Evolutionary conservation across 2,329 filamentous ascomycete species (phyloP), one percentile per base, ranked within the genome.

Genomic region (Thelonectria olida): DNA sequence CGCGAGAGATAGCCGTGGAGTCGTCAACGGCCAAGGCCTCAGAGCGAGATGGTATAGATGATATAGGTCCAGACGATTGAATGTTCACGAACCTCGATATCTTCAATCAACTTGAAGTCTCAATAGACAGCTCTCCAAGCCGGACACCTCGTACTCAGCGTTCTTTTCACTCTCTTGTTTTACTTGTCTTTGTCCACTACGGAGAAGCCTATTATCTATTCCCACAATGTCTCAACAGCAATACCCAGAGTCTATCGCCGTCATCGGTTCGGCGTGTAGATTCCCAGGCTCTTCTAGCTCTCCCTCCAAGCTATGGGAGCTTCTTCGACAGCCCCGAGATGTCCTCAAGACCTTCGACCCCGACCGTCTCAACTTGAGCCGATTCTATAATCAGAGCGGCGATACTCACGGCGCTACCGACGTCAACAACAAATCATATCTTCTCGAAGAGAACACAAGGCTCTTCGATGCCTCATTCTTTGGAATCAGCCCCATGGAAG

Each of bases 401-500:
- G 52, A 54, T 12, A 54, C 52, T 1, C 52, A 56, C 22, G 69
- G 67, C 17, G 76, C 64, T n/a, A 69, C 67, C 28, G 66, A 72
- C 36, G 69, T 72, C 12, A 56, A 60, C 17, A 79, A 79, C 4
- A 73, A 52, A 63, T 74, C 56, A 62, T 75, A 75, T 34, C 69
- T 77, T 22, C 50, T 74, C 3, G 58, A 73, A 8, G 67, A 69
- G 7, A 68, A 75, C 53, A 55, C 73, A 17, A 58, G 67, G 12
- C 73, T 70, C 1, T 80, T 80, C 53, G 78, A 81, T 64, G 31
- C 74, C 8, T 55, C 61, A 2, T 79, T 82, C 63, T 82, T 82
- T 64, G 69, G 72, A 17, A 77, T 81, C 39, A 75, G 68, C 1
- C 72, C 74, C 2, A 58, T 73, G 13, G 80, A 82, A 54, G 77